These are phyloP conservation scores for Raffaelea albimanens DNA, from an alignment of 2,329 filamentous ascomycete species.

Conservation along the genomic window DNA sequence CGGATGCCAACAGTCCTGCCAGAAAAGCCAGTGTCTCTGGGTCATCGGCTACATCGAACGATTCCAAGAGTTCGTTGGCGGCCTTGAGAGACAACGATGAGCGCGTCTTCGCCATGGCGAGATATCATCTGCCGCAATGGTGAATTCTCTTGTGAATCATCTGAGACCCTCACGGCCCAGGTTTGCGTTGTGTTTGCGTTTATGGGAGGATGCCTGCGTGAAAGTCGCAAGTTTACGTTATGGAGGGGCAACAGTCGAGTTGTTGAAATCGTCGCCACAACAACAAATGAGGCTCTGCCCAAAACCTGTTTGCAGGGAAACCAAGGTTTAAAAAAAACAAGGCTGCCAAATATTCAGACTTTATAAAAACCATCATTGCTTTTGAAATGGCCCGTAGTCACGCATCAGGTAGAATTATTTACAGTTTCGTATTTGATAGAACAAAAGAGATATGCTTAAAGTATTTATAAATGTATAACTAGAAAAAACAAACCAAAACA, in stretches of 20 bases:
- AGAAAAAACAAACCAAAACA: constrained; percentile 4
- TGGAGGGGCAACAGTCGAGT: neutral
- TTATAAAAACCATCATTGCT: neutral
- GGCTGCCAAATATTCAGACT: neutral
- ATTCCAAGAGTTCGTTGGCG: constrained; percentile 6
- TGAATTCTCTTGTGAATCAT: too few species aligned
- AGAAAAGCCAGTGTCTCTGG: constrained; percentile 7
- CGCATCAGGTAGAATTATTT: too few species aligned
- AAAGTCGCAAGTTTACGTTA: neutral
- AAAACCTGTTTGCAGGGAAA: too few species aligned
- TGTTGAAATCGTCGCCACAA: neutral
- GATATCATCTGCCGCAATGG: too few species aligned
- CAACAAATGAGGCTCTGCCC: neutral
- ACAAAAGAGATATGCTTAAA: neutral
- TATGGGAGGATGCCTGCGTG: neutral
- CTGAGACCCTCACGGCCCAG: too few species aligned
- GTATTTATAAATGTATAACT: neutral
- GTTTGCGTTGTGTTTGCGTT: neutral
- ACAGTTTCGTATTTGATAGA: neutral
- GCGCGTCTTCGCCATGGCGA: neutral
- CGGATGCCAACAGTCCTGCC: constrained; percentile 7
- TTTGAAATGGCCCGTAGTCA: neutral
- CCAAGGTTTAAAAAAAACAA: neutral
- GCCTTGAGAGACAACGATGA: neutral
- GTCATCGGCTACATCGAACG: constrained; percentile 10